phyloP scores from a whole-genome alignment of 495 filamentous ascomycete genomes.

The Penicillium canariense region DNA sequence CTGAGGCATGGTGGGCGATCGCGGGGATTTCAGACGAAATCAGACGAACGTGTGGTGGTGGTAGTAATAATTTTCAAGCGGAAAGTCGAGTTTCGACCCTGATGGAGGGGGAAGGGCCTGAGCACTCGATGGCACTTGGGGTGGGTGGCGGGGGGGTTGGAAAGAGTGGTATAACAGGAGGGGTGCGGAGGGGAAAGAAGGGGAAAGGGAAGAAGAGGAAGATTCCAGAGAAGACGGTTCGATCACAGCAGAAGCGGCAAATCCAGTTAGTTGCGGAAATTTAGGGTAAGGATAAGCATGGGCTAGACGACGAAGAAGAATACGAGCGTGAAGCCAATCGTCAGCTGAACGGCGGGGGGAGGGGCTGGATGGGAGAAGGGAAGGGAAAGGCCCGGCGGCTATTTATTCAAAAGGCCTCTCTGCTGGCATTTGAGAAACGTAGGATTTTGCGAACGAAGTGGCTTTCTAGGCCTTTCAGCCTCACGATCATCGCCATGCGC shows the following conservation, averaged over 20 bases:
- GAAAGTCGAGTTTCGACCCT: constrained; percentile 2
- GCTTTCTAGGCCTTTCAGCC: constrained; percentile 8
- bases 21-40: neutral
- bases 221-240: neutral
- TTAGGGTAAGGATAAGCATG: neutral
- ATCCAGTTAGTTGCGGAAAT: neutral
- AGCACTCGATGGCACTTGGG: constrained; percentile 2
- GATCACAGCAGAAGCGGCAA: neutral
- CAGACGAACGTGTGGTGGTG: neutral
- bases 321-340: neutral
- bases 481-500: no score
- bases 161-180: neutral
- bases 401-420: neutral
- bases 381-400: neutral
- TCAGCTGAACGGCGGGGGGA: neutral
- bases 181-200: constrained; percentile 5
- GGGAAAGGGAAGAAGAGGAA: constrained; percentile 14
- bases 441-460: no score
- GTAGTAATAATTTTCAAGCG: neutral
- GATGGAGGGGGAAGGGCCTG: constrained; percentile 1
- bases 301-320: neutral
- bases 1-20: constrained; percentile 21
- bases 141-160: neutral
- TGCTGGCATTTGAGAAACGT: neutral
- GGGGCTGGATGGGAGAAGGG: neutral